Conservation (phyloP, 306 rosid genomes). For the Acacia confusa region DNA sequence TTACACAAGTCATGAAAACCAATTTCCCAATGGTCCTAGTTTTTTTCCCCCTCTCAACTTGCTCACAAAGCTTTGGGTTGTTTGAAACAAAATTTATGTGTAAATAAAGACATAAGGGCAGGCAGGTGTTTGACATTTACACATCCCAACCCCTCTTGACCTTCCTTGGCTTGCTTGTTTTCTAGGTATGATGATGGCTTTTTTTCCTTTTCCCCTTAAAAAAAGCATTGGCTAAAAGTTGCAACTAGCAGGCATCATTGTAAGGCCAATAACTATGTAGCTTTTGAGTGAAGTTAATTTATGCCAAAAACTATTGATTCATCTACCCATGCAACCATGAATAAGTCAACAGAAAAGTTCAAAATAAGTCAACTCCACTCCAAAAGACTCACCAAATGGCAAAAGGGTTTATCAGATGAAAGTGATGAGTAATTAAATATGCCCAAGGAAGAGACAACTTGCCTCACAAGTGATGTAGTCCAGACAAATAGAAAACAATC, state of each 20-base stretch:
- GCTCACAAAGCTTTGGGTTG: conserved; percentile 37
- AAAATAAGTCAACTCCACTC: conserved; percentile 36
- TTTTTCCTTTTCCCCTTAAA: background rate
- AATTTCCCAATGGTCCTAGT: conserved; percentile 30
- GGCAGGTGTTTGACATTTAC: conserved; percentile 42
- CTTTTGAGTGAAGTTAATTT: conserved; percentile 44
- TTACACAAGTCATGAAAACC: conserved; percentile 32
- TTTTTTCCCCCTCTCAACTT: background rate
- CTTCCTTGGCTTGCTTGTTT: conserved; percentile 41
- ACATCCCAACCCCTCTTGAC: conserved; percentile 20
- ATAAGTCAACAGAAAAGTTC: conserved; percentile 36
- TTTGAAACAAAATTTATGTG: conserved; percentile 34
- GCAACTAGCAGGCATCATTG: conserved; percentile 36
- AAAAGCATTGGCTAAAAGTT: conserved; percentile 22
- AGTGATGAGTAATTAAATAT: conserved; percentile 1
- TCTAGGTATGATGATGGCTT: conserved; percentile 36
- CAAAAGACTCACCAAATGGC: conserved; percentile 9
- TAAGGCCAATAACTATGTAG: conserved; percentile 34
- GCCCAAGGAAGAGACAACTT: conserved; percentile 28
- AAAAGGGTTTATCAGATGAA: conserved; percentile 10
- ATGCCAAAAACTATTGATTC: conserved; percentile 23
- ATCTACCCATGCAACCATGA: conserved; percentile 43
- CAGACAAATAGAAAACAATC: background rate
- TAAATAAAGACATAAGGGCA: conserved; percentile 25
- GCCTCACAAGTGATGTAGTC: conserved; percentile 20